Evolutionary conservation across 148 eudicot species (phyloP), one percentile per base, ranked within the genome.

Genomic region (Oxyria digyna): DNA sequence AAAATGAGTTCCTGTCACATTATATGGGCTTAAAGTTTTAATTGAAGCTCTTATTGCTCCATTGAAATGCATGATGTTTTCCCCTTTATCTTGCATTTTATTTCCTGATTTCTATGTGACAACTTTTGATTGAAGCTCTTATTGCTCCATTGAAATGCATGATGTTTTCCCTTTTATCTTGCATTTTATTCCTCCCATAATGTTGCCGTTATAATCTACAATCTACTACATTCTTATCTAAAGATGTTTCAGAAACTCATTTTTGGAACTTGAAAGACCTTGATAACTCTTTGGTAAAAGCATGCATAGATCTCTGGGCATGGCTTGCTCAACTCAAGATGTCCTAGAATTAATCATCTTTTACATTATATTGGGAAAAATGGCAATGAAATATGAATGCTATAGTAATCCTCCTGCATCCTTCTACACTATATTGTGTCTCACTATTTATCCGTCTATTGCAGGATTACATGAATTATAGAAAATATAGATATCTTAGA

Each of bases 381-480:
- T 35, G 27, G 23, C 31, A 52, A 24, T 52, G n/a, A n/a, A n/a
- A n/a, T n/a, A n/a, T n/a, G 62, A 23, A 23, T 50, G 49, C 18
- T 1, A 14, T 50, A 20, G 57, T 20, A 35, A 31, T 59, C 37
- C 20, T 59, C 65, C 65, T 59, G 65, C 65, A 29, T 31, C n/a
- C n/a, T 15, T 29, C 31, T 12, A 59, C 38, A n/a, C n/a, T n/a
- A n/a, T n/a, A n/a, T 15, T 27, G 65, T 0, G 18, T 31, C 20
- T 27, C 37, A 29, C 18, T 14, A 12, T 55, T 55, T 37, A 29
- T 27, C 37, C 6, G 65, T 29, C 38, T 59, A 27, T 59, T 59
- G 65, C 90, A 94, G 98, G 98, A 94, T 69, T 94, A 94, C 74
- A 94, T 94, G 98, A 87, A 94, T 78, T 94, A 94, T 54, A 85